phyloP scores from a whole-genome alignment of 2,329 filamentous ascomycete genomes.

The Neoscytalidium dimidiatum region DNA sequence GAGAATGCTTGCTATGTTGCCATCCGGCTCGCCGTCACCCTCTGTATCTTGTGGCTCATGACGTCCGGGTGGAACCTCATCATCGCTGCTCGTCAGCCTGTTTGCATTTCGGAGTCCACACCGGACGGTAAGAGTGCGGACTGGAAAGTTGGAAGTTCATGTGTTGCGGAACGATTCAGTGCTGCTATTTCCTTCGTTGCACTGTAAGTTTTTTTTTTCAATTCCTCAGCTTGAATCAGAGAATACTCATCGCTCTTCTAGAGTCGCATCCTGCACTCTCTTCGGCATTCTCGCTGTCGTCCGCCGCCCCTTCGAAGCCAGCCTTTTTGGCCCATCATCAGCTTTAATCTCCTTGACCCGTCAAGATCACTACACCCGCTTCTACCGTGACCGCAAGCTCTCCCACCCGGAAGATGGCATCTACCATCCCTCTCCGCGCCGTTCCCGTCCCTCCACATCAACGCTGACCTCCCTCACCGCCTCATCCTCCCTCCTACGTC shows the following conservation, averaged over 20 bases:
- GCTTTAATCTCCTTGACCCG: slow-evolving; percentile 21
- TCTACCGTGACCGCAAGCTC: slow-evolving; percentile 22
- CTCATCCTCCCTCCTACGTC: background rate
- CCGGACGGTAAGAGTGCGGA: slow-evolving; percentile 11
- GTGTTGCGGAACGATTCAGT: slow-evolving; percentile 31
- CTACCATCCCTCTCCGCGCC: background rate
- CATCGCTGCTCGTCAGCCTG: slow-evolving; percentile 37
- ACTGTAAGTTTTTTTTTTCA: slow-evolving; percentile 29
- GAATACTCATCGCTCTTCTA: slow-evolving; percentile 22
- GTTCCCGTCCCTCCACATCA: background rate
- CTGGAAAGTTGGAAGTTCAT: slow-evolving; percentile 38
- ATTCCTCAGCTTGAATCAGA: background rate
- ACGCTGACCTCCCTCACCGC: background rate
- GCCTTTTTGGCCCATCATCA: slow-evolving; percentile 28
- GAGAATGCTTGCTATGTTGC: slow-evolving; percentile 36
- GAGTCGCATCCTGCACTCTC: slow-evolving; percentile 33
- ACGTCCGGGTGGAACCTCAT: slow-evolving; percentile 44
- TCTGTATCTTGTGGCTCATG: slow-evolving; percentile 40
- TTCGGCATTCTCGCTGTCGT: slow-evolving; percentile 37
- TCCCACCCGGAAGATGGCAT: slow-evolving; percentile 31
- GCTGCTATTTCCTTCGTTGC: slow-evolving; percentile 35
- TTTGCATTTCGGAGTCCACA: slow-evolving; percentile 30
- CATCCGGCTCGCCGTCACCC: slow-evolving; percentile 32
- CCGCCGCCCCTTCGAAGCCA: slow-evolving; percentile 40
- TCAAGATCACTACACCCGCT: slow-evolving; percentile 21